phyloP scores from a whole-genome alignment of 352 stramenopile species.

The Globisporangium perplexum region DNA sequence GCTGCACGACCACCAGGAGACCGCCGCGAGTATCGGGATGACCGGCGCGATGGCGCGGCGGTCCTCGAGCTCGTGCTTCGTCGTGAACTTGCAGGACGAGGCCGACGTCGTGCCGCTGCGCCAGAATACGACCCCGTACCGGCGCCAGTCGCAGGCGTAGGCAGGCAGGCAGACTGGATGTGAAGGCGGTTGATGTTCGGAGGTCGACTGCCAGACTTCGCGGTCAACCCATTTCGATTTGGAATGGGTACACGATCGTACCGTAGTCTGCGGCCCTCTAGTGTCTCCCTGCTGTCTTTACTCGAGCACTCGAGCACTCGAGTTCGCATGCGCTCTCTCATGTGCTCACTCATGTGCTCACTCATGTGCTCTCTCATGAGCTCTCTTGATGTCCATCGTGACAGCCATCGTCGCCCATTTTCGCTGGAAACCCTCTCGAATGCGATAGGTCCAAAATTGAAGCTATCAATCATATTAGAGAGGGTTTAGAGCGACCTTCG shows the following conservation, averaged over 20 bases:
- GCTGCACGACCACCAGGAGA: constrained; percentile 3
- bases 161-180: background rate
- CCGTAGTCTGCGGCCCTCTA: too few relatives aligned
- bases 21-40: too few relatives aligned
- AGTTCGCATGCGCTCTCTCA: too few relatives aligned
- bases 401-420: too few relatives aligned
- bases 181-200: too few relatives aligned
- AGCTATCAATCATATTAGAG: background rate
- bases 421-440: background rate
- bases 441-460: background rate
- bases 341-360: too few relatives aligned
- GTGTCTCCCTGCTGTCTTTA: too few relatives aligned
- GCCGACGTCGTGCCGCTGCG: constrained; percentile 4
- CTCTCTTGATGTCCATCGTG: too few relatives aligned
- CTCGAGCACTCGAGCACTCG: too few relatives aligned
- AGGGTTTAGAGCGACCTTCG: background rate
- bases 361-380: too few relatives aligned
- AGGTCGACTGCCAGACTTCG: background rate
- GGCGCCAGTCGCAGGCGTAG: constrained; percentile 9
- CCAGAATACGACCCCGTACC: background rate
- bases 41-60: background rate
- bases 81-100: constrained; percentile 7
- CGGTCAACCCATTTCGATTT: background rate
- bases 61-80: constrained; percentile 2
- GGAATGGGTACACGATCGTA: too few relatives aligned